Conservation (phyloP, 2,329 filamentous ascomycete species). For the Diaporthe citri region DNA sequence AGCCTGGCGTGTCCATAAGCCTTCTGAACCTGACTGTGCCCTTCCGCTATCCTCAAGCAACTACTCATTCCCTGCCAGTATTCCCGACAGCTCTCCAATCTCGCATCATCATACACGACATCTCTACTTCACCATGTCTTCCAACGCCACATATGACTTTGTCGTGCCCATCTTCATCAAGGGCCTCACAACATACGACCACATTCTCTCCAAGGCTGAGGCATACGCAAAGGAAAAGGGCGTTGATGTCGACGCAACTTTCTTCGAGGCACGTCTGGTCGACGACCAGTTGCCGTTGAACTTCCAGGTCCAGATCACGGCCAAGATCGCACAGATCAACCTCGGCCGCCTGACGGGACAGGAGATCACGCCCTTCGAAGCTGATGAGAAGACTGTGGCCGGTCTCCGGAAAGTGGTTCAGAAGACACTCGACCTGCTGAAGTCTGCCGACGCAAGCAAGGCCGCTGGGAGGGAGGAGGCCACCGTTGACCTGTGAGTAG, state of each 20-base stretch:
- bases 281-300: slow-evolving; percentile 50
- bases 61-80: neutral
- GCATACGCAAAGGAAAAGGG: slow-evolving; percentile 46
- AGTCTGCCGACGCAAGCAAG: slow-evolving; percentile 44
- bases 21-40: too few relatives aligned
- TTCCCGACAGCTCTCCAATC: neutral
- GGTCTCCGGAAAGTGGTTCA: slow-evolving; percentile 39
- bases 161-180: slow-evolving; percentile 47
- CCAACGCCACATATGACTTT: slow-evolving; percentile 45
- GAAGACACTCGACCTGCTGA: slow-evolving; percentile 42
- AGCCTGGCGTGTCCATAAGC: neutral
- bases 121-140: slow-evolving; percentile 42
- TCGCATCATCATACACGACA: neutral
- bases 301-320: slow-evolving; percentile 52
- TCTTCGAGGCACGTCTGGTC: slow-evolving; percentile 47
- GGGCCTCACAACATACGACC: slow-evolving; percentile 48
- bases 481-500: slow-evolving; percentile 47
- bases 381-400: slow-evolving; percentile 40
- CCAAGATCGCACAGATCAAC: slow-evolving; percentile 45
- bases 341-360: slow-evolving; percentile 46
- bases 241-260: slow-evolving; percentile 45
- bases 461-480: slow-evolving; percentile 45
- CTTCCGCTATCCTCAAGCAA: neutral
- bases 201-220: slow-evolving; percentile 48
- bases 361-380: slow-evolving; percentile 43